Conservation (phyloP, 1,139 yeast species). For the Candida pseudoviswanathii region DNA sequence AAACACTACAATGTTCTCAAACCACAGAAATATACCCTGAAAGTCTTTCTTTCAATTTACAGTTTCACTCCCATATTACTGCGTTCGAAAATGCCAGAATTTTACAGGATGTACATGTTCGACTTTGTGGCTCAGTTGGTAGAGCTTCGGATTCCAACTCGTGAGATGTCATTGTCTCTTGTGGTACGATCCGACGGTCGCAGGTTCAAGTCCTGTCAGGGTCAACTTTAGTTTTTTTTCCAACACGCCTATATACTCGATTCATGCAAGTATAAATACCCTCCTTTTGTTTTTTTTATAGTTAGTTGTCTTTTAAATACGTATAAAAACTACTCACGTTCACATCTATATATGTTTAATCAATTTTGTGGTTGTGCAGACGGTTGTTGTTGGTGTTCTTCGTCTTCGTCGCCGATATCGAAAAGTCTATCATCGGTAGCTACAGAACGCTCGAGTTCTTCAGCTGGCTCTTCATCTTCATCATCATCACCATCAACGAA, state of each 20-base stretch:
- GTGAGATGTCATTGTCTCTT: slow-evolving; percentile 3
- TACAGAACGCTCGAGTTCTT: slow-evolving; percentile 6
- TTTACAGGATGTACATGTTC: no score
- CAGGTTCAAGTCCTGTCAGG: slow-evolving; percentile 37
- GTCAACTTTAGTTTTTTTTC: slow-evolving; percentile 18
- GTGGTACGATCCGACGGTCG: slow-evolving; percentile 26
- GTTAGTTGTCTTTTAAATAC: background rate
- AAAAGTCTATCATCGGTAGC: slow-evolving; percentile 34
- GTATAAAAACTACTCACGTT: background rate
- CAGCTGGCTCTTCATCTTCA: slow-evolving; percentile 6
- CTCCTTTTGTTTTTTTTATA: background rate
- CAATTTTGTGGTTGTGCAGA: background rate
- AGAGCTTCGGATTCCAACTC: slow-evolving; percentile 31
- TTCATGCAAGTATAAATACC: background rate
- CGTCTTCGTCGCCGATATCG: slow-evolving; percentile 41
- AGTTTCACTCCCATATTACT: no score
- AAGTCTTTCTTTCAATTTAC: no score
- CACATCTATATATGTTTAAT: background rate
- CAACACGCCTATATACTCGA: no score
- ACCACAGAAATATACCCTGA: background rate
- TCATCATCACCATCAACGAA: slow-evolving; percentile 17
- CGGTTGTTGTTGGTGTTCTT: slow-evolving; percentile 22
- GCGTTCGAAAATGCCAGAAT: no score
- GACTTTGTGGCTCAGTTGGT: slow-evolving; percentile 32
- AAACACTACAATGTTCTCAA: background rate